Conservation (phyloP, 106 monocot species). For the Dendrobium nobile region DNA sequence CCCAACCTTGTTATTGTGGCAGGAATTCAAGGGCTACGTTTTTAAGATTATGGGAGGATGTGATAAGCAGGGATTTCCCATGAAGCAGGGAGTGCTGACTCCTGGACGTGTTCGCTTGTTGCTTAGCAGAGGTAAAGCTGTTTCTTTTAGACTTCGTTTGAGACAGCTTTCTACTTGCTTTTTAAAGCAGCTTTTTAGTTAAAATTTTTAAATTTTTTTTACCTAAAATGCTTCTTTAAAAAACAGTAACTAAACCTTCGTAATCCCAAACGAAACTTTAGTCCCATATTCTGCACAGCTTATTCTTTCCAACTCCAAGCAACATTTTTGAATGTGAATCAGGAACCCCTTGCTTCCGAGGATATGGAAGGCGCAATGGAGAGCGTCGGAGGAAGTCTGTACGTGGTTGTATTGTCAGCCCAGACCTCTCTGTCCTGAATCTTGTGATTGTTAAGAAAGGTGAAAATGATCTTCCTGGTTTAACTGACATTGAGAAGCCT, state of each 20-base stretch:
- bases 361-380: conserved; percentile 27
- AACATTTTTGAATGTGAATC: no score
- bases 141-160: no score
- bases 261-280: no score
- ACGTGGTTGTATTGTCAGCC: conserved; percentile 30
- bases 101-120: conserved; percentile 64
- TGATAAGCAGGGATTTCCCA: conserved; percentile 73
- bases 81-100: conserved; percentile 79
- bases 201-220: no score
- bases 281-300: no score
- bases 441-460: conserved; percentile 30
- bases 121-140: conserved; percentile 36
- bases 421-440: conserved; percentile 24
- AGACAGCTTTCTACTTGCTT: no score
- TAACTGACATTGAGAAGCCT: conserved; percentile 28
- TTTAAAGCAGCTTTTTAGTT: no score
- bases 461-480: conserved; percentile 26
- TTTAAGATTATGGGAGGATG: conserved; percentile 75
- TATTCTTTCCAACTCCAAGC: no score
- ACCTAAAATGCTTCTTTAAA: no score
- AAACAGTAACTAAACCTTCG: no score
- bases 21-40: conserved; percentile 71
- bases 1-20: not conserved
- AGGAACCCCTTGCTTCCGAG: conserved; percentile 30
- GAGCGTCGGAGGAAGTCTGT: conserved; percentile 29